Percentiles rank a stretch among this genome's conserved stretches.
Evolutionary conservation across 2,329 filamentous ascomycete genomes (phyloP).

Genomic region (Corinectria fuckeliana): DNA sequence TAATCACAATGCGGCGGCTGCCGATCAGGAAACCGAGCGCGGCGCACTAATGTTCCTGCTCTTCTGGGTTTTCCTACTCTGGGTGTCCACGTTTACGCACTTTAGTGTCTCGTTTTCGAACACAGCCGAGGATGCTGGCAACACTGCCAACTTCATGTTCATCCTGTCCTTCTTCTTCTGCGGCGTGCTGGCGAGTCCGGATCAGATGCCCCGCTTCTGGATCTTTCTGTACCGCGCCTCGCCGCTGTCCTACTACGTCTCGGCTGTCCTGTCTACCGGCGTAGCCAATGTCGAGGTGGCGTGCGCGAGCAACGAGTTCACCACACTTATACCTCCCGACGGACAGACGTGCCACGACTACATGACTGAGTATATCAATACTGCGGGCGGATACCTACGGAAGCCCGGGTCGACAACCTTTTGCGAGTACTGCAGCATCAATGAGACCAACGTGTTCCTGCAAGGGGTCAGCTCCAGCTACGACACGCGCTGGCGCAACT

Average conservation of each 20-base stretch:
- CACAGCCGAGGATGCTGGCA: constrained; percentile 67
- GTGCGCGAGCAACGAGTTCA: constrained; percentile 73
- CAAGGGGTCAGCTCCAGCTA: constrained; percentile 58
- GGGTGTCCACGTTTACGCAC: constrained; percentile 78
- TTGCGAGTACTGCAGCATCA: constrained; percentile 63
- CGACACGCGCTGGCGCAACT: constrained; percentile 69
- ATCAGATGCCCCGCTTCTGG: constrained; percentile 61
- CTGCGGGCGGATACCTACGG: constrained; percentile 59
- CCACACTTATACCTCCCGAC: constrained; percentile 66
- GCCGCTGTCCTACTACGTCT: constrained; percentile 81
- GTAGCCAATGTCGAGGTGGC: constrained; percentile 69
- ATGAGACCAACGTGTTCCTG: constrained; percentile 60
- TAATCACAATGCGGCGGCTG: constrained; percentile 69
- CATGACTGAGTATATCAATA: constrained; percentile 55
- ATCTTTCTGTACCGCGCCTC: constrained; percentile 67
- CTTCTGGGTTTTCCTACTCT: constrained; percentile 74
- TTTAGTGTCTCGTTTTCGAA: constrained; percentile 73
- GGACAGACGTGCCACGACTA: constrained; percentile 66
- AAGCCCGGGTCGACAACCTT: constrained; percentile 52
- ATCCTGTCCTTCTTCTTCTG: constrained; percentile 56
- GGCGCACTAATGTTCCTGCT: constrained; percentile 80
- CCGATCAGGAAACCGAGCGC: constrained; percentile 67
- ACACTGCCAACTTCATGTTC: constrained; percentile 69
- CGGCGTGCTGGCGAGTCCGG: constrained; percentile 36
- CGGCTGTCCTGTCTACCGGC: constrained; percentile 72